Conservation (phyloP, 441 rosid genomes). For the Flueggea neowawraea region DNA sequence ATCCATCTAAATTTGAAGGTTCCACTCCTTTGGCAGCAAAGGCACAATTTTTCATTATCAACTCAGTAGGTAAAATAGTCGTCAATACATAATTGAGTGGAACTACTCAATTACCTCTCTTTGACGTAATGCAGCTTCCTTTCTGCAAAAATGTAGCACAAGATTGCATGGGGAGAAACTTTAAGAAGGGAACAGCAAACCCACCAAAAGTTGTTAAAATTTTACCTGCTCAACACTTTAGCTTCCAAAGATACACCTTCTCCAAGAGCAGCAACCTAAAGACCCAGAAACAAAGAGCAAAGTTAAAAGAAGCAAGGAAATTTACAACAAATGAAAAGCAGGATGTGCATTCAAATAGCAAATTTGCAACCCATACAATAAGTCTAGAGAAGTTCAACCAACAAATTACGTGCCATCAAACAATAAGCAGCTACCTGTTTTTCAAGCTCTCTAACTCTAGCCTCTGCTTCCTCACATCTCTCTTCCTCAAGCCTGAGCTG, state of each 20-base stretch:
- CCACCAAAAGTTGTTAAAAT: slow-evolving; percentile 14
- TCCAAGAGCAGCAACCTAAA: slow-evolving; percentile 89
- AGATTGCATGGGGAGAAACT: slow-evolving; percentile 10
- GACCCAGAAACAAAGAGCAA: slow-evolving; percentile 9
- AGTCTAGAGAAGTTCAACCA: background rate
- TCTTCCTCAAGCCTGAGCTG: slow-evolving; percentile 98
- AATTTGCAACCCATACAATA: slow-evolving; percentile 5
- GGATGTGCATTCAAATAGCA: background rate
- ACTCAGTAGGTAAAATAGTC: slow-evolving; percentile 2
- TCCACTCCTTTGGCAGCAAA: slow-evolving; percentile 12
- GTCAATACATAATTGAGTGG: slow-evolving; percentile 14
- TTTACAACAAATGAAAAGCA: background rate
- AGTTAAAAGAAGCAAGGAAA: background rate
- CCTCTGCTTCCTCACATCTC: slow-evolving; percentile 80
- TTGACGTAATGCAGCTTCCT: slow-evolving; percentile 91
- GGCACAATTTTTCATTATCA: slow-evolving; percentile 2
- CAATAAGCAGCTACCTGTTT: slow-evolving; percentile 58
- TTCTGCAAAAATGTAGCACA: slow-evolving; percentile 43
- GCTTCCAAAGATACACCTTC: slow-evolving; percentile 97
- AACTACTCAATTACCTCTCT: slow-evolving; percentile 58
- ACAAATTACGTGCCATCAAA: background rate
- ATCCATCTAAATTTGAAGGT: background rate
- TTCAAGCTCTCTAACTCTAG: slow-evolving; percentile 89
- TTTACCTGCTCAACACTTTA: slow-evolving; percentile 71
- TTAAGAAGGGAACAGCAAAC: slow-evolving; percentile 10